phyloP scores from a whole-genome alignment of 192 early-diverging fungal genomes.

The Linnemannia elongata region DNA sequence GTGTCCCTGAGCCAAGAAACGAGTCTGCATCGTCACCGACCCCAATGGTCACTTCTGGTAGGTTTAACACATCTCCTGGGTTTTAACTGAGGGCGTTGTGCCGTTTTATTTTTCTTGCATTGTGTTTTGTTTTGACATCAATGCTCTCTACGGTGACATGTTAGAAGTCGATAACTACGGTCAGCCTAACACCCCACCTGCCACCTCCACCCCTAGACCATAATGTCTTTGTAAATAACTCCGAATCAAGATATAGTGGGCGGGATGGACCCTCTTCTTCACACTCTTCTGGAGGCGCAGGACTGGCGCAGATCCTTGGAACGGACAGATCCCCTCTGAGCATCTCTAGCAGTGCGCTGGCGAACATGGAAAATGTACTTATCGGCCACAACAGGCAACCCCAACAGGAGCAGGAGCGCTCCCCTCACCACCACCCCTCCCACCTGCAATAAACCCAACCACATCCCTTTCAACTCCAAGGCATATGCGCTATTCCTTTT shows the following conservation, averaged over 20 bases:
- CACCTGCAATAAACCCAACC: conserved; percentile 7
- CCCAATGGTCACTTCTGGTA: conserved; percentile 19
- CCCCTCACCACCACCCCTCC: no score
- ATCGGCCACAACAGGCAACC: conserved; percentile 24
- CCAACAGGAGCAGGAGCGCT: conserved; percentile 1
- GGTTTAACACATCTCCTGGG: background rate
- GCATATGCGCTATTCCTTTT: background rate
- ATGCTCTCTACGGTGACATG: background rate
- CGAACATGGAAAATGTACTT: conserved; percentile 34
- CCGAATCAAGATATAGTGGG: conserved; percentile 9
- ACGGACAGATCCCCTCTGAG: conserved; percentile 16
- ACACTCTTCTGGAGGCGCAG: conserved; percentile 2
- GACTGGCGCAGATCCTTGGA: conserved; percentile 11
- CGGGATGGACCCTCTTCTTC: background rate
- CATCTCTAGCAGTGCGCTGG: conserved; percentile 13
- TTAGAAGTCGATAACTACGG: background rate
- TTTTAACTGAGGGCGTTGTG: background rate
- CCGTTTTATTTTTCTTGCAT: background rate
- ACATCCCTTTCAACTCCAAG: background rate
- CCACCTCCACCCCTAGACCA: conserved; percentile 3
- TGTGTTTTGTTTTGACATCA: background rate
- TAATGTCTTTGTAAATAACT: conserved; percentile 38
- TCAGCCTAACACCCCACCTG: background rate
- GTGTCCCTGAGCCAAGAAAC: background rate
- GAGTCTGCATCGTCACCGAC: background rate